Conservation (phyloP, 805 yeast species). For the Cephaloascus albidus region DNA sequence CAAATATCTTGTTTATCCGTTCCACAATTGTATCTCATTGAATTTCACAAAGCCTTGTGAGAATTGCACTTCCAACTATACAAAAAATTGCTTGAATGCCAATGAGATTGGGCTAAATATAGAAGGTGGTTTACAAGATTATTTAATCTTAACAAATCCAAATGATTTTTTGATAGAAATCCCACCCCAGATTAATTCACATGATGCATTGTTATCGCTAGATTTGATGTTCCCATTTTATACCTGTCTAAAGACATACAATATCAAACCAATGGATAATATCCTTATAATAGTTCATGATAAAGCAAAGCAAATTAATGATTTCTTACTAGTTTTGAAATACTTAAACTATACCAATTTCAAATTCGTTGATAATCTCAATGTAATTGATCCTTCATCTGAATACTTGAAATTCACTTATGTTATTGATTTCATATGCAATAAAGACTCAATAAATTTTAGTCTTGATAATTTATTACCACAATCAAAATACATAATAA, state of each 20-base stretch:
- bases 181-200: slow-evolving; percentile 21
- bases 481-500: neutral
- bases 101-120: slow-evolving; percentile 21
- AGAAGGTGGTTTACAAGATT: slow-evolving; percentile 32
- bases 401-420: neutral
- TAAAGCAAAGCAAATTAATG: slow-evolving; percentile 21
- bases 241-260: slow-evolving; percentile 13
- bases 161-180: slow-evolving; percentile 14
- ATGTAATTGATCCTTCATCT: neutral
- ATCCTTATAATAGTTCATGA: slow-evolving; percentile 20
- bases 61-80: slow-evolving; percentile 12
- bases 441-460: neutral
- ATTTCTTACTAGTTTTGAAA: slow-evolving; percentile 22
- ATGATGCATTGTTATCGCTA: slow-evolving; percentile 23
- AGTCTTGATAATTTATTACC: neutral
- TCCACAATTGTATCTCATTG: slow-evolving; percentile 21
- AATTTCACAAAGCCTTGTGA: slow-evolving; percentile 7
- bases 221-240: slow-evolving; percentile 27
- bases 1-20: slow-evolving; percentile 23
- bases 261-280: slow-evolving; percentile 2
- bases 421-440: neutral
- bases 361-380: neutral
- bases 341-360: slow-evolving; percentile 8
- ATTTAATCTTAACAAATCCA: slow-evolving; percentile 16
- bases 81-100: slow-evolving; percentile 10